Evolutionary conservation across 23 red algal species (phyloP).

Genomic region (Agarophyton chilense): DNA sequence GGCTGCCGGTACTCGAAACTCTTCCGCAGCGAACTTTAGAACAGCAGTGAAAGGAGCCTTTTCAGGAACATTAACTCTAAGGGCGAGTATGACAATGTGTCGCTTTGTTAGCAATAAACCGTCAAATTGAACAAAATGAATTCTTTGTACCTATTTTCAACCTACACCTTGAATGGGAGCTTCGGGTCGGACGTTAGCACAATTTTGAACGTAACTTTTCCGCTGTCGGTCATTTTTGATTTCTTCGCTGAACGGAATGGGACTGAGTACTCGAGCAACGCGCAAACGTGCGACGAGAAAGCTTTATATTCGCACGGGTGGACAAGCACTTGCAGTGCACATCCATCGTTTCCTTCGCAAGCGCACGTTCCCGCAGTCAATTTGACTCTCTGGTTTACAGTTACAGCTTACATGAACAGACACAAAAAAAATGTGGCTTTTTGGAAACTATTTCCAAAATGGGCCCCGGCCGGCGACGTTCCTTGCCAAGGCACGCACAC

Average conservation of each 20-base stretch:
- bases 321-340: too few species aligned
- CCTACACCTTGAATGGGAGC: constrained; percentile 90
- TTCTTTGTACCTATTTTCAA: background rate
- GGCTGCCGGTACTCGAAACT: constrained; percentile 88
- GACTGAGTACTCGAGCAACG: too few species aligned
- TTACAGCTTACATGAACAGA: too few species aligned
- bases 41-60: constrained; percentile 91
- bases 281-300: too few species aligned
- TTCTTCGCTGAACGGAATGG: too few species aligned
- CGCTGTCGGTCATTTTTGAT: constrained; percentile 31
- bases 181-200: constrained; percentile 88
- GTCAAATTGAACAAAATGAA: background rate
- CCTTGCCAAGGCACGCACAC: too few species aligned
- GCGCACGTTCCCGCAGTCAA: background rate
- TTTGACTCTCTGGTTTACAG: background rate
- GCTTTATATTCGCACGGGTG: too few species aligned
- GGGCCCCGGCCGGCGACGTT: background rate
- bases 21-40: constrained; percentile 86
- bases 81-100: background rate
- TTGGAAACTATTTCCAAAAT: background rate
- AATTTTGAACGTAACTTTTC: constrained; percentile 92
- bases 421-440: background rate
- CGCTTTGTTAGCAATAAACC: background rate
- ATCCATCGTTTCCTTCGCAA: too few species aligned
- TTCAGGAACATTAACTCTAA: constrained; percentile 85